These are phyloP conservation scores for Oryza coarctata DNA, from an alignment of 176 grass and related monocot species.

Conservation along the genomic window DNA sequence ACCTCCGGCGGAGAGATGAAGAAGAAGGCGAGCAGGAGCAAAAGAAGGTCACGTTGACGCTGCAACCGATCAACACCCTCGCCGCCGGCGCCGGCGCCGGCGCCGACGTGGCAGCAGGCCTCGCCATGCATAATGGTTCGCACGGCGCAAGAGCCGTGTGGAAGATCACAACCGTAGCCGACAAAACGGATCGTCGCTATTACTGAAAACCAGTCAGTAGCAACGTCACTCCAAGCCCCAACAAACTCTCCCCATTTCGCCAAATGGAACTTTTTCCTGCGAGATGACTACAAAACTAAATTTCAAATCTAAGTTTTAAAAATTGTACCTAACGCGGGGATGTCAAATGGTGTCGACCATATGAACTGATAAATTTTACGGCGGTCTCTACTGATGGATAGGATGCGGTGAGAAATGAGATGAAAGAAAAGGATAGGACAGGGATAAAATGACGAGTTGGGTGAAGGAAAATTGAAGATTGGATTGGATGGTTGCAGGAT, in stretches of 20 bases:
- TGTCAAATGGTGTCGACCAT: neutral
- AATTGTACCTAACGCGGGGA: no score
- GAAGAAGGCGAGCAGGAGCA: constrained; percentile 29
- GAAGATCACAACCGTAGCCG: neutral
- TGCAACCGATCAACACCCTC: neutral
- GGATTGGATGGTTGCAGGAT: neutral
- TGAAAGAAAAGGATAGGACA: neutral
- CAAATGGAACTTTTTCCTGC: neutral
- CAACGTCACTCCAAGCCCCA: neutral
- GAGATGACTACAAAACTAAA: no score
- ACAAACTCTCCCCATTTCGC: neutral
- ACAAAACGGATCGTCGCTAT: neutral
- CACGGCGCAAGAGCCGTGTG: neutral
- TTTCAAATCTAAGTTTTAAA: no score
- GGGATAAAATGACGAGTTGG: neutral
- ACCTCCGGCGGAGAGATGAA: neutral
- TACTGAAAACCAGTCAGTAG: neutral
- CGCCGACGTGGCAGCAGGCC: neutral
- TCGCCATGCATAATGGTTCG: constrained; percentile 31
- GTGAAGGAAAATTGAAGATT: neutral
- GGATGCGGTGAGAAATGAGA: neutral
- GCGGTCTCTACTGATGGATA: no score
- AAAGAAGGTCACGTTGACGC: constrained; percentile 27
- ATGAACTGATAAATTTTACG: neutral
- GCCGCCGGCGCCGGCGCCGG: neutral